Evolutionary conservation across 208 protist genomes (phyloP).

Genomic region (Leishmania tropica): DNA sequence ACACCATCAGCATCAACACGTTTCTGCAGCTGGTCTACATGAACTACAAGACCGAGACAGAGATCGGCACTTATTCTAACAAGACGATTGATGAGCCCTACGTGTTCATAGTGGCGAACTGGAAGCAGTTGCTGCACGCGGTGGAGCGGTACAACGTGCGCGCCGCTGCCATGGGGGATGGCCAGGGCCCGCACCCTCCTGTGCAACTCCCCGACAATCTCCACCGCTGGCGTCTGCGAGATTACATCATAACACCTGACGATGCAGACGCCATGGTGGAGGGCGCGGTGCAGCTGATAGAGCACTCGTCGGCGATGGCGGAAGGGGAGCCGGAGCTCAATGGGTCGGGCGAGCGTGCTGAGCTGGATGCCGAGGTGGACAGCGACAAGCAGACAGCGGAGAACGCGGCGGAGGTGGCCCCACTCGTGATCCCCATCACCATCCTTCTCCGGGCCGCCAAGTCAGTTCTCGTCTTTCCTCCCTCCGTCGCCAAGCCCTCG

Average conservation of each 20-base stretch:
- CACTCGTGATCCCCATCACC: slow-evolving; percentile 28
- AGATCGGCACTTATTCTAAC: slow-evolving; percentile 51
- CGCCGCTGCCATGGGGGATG: background rate
- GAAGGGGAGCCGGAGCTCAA: background rate
- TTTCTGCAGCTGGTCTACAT: slow-evolving; percentile 84
- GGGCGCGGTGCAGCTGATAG: slow-evolving; percentile 42
- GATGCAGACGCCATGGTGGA: slow-evolving; percentile 61
- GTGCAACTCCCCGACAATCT: slow-evolving; percentile 60
- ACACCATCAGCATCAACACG: slow-evolving; percentile 77
- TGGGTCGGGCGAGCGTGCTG: background rate
- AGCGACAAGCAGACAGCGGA: background rate
- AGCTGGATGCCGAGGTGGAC: background rate
- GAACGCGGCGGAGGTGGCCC: background rate
- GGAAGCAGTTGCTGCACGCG: slow-evolving; percentile 74
- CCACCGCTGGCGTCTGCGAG: slow-evolving; percentile 69
- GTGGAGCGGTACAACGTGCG: slow-evolving; percentile 55
- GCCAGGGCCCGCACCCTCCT: background rate
- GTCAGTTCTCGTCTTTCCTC: slow-evolving; percentile 32
- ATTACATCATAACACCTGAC: slow-evolving; percentile 43
- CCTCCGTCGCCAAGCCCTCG: slow-evolving; percentile 30
- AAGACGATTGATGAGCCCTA: slow-evolving; percentile 61
- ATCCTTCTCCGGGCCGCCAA: slow-evolving; percentile 53
- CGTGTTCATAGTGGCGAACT: slow-evolving; percentile 77
- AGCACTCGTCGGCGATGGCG: slow-evolving; percentile 18
- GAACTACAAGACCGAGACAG: slow-evolving; percentile 85